Base-by-base conservation (phyloP, 202 grass and related monocot species). In the Bolboschoenoplectus hybrid region DNA sequence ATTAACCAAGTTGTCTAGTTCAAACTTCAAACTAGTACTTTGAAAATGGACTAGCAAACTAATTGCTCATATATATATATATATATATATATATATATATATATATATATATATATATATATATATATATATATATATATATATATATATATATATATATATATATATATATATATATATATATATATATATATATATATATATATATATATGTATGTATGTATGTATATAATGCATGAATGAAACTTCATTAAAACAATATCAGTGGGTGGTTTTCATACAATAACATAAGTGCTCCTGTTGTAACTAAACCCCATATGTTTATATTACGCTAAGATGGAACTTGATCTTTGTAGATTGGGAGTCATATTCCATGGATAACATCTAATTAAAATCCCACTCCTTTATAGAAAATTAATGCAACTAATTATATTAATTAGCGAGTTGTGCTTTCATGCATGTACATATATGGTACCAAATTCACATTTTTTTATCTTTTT, bases 241-340 rank as follows among this genome's bases (percentile, higher is more conserved):
- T 77, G 74, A 16, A 55, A 53, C 46, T 52, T 56, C 20, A 77
- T 38, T 56, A 56, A 77, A 74, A 53, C 7, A 55, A 39, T 26
- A 39, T 38, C 1, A 77, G 74, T 77, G 74, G 74, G 49, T 77
- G 74, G 39, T 77, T 77, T 77, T 77, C 2, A 77, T 77, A 77
- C 20, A 38, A 77, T 17, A 56, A 53, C 74, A 17, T 38, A 55
- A 77, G 3, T 56, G 17, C 50, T 77, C 2, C 50, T 36, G 73
- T 53, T 77, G 74, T 56, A 77, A 77, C 74, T 56, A 77, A 55
- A 38, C 32, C 51, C 1, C 12, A 38, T 77, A 55, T 77, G 19
- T 36, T 34, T 41, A 41, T 70, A 55, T 77, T 77, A 77, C 32
- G 16, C 6, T 50, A n/a, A 38, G 2, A 8, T 38, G 46, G 8